phyloP scores from a whole-genome alignment of 805 yeast genomes.

The Candida namnaoensis region DNA sequence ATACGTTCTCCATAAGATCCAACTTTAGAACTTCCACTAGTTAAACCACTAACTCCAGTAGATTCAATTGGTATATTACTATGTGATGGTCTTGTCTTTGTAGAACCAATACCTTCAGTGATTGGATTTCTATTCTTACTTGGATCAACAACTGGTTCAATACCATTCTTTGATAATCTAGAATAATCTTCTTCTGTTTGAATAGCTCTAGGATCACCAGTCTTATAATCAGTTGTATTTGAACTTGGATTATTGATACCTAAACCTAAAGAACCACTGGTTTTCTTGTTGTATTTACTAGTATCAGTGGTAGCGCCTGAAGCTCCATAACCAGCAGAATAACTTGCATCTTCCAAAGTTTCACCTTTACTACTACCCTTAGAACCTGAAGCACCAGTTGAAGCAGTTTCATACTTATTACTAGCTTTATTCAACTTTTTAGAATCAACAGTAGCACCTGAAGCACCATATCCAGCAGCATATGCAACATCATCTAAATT shows the following conservation, averaged over 20 bases:
- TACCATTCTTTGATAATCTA: not conserved
- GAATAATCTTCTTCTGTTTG: not conserved
- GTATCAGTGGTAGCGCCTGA: not conserved
- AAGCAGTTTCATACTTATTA: not conserved
- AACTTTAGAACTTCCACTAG: too few relatives aligned
- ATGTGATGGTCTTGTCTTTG: too few relatives aligned
- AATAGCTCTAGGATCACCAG: too few relatives aligned
- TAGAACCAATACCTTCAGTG: too few relatives aligned
- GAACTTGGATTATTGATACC: not conserved
- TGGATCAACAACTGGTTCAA: too few relatives aligned
- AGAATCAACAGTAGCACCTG: not conserved
- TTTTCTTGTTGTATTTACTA: too few relatives aligned
- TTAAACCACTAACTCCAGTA: too few relatives aligned
- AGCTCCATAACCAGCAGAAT: not conserved
- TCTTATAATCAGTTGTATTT: not conserved
- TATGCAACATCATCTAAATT: not conserved
- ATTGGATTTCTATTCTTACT: too few relatives aligned
- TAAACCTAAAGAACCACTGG: too few relatives aligned
- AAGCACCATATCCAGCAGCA: constrained; percentile 1
- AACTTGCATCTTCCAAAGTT: not conserved
- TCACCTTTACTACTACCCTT: not conserved
- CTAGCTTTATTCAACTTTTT: not conserved
- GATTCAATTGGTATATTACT: too few relatives aligned
- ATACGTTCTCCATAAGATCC: too few relatives aligned
- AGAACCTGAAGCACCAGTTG: too few relatives aligned